Conservation (phyloP, 306 rosid species). For the Dalbergia oliveri region DNA sequence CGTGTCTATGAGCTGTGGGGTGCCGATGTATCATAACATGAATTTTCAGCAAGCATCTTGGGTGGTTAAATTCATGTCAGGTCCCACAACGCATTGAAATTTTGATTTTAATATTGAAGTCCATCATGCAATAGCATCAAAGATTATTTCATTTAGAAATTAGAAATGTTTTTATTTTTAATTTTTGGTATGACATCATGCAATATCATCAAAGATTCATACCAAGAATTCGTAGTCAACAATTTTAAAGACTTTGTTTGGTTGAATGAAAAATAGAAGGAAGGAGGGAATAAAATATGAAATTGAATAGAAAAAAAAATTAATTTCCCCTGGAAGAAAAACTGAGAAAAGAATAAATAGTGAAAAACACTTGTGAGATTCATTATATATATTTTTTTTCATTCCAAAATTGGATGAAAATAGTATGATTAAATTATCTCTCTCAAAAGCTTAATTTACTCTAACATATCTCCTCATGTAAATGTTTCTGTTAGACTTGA, state of each 20-base stretch:
- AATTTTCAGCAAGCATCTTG: constrained; percentile 5
- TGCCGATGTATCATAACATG: constrained; percentile 30
- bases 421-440: too few species aligned
- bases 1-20: constrained; percentile 39
- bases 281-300: too few species aligned
- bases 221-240: background rate
- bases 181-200: background rate
- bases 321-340: too few species aligned
- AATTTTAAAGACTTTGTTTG: background rate
- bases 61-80: constrained; percentile 37
- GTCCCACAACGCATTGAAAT: constrained; percentile 19
- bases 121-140: background rate
- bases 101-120: background rate
- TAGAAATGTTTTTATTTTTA: background rate
- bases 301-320: too few species aligned
- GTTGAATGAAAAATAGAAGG: too few species aligned
- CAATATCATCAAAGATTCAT: background rate
- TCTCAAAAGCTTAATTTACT: too few species aligned
- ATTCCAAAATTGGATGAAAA: too few species aligned
- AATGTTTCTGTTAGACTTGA: too few species aligned
- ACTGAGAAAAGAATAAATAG: too few species aligned
- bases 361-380: too few species aligned
- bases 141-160: background rate
- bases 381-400: too few species aligned
- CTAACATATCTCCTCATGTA: too few species aligned